A percentile compares a stretch with the other conserved stretches of the same genome.
Evolutionary conservation across 78 protist species (phyloP).

Genomic region (Emiliania huxleyi): DNA sequence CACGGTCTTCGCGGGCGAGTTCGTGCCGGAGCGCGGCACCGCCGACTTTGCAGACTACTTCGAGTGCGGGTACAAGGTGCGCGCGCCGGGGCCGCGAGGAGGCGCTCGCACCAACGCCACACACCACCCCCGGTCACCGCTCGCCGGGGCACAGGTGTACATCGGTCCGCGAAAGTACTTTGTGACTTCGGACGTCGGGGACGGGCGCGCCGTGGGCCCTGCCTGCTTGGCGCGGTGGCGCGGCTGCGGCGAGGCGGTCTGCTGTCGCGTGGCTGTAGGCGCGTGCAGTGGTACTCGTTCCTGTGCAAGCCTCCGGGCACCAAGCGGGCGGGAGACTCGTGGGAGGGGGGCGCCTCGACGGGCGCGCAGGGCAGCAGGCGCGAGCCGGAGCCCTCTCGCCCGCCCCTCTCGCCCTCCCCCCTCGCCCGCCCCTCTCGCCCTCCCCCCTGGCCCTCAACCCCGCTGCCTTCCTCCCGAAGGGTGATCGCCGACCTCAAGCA

Average conservation of each 20-base stretch:
- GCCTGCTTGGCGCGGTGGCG: too few species aligned
- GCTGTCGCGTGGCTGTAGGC: too few species aligned
- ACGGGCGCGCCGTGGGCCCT: too few species aligned
- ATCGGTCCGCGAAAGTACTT: slow-evolving; percentile 25
- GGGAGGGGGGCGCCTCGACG: background rate
- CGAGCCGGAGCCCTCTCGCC: background rate
- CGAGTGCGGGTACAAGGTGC: slow-evolving; percentile 20
- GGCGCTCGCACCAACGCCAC: too few species aligned
- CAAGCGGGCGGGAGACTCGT: background rate
- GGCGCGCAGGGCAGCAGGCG: background rate
- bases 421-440: too few species aligned
- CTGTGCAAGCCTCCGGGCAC: background rate
- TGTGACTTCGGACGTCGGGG: slow-evolving; percentile 30
- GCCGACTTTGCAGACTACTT: background rate
- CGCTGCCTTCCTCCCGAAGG: too few species aligned
- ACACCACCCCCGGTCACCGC: too few species aligned
- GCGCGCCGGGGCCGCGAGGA: too few species aligned
- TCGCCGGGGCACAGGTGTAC: too few species aligned
- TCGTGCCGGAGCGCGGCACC: background rate
- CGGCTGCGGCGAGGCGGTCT: too few species aligned
- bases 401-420: too few species aligned
- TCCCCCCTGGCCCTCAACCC: too few species aligned
- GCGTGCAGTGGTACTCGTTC: slow-evolving; percentile 32
- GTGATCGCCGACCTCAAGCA: background rate
- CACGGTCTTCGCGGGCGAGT: slow-evolving; percentile 32